A percentile compares a stretch with the other conserved stretches of the same genome.
These are phyloP conservation scores for Rhododendron henanense DNA, from an alignment of 148 eudicot genomes.

Conservation along the genomic window DNA sequence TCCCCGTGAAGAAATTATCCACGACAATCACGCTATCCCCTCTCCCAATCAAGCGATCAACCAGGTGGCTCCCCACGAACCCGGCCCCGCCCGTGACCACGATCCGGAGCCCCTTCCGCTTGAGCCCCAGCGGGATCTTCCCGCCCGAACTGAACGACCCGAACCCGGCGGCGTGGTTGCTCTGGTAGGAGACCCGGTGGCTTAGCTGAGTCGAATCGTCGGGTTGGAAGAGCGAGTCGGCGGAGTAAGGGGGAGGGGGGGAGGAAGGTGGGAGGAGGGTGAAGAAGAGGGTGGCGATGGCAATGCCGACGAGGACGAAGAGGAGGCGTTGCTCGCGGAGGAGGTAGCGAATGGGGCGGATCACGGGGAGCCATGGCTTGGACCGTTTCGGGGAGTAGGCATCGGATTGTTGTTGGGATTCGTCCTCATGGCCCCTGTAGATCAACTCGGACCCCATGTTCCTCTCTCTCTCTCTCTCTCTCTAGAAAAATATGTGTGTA, in stretches of 20 bases:
- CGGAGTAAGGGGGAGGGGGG: not conserved
- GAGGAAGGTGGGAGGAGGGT: constrained; percentile 38
- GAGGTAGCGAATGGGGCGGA: constrained; percentile 63
- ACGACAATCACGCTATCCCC: constrained; percentile 96
- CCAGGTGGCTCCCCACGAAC: constrained; percentile 89
- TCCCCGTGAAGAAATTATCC: constrained; percentile 89
- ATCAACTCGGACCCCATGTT: constrained; percentile 61
- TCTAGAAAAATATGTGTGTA: not conserved
- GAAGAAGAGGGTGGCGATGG: constrained; percentile 61
- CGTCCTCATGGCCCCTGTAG: constrained; percentile 53
- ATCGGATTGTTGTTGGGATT: constrained; percentile 32
- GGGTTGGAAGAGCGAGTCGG: constrained; percentile 22
- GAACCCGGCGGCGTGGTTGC: constrained; percentile 18
- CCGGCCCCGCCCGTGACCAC: constrained; percentile 98
- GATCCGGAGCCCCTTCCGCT: constrained; percentile 67
- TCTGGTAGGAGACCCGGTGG: constrained; percentile 27
- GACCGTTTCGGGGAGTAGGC: constrained; percentile 63
- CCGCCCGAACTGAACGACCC: constrained; percentile 49
- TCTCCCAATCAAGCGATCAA: constrained; percentile 69
- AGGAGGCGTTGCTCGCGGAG: constrained; percentile 74
- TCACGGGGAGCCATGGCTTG: constrained; percentile 57
- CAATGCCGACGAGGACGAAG: constrained; percentile 69
- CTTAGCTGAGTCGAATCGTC: constrained; percentile 31
- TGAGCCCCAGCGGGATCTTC: constrained; percentile 73
- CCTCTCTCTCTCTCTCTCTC: constrained; percentile 6